Evolutionary conservation across 805 yeast species (phyloP).

Genomic region (Starmerella gropengiesseri): DNA sequence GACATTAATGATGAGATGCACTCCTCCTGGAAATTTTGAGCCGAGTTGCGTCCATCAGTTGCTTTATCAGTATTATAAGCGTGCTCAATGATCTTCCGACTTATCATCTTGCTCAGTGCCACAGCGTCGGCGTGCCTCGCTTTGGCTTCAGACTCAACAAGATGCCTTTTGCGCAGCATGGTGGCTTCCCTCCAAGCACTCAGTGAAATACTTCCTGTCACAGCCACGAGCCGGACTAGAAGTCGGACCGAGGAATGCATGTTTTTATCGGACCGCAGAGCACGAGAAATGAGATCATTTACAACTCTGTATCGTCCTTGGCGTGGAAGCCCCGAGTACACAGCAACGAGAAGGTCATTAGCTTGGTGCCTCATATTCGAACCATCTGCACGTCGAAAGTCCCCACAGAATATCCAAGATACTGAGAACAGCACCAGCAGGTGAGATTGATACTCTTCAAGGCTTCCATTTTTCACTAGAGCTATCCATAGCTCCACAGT

Average conservation of each 20-base stretch:
- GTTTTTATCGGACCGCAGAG: not conserved
- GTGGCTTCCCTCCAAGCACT: conserved; percentile 10
- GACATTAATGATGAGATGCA: not conserved
- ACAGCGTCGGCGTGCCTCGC: conserved; percentile 5
- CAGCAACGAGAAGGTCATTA: conserved; percentile 2
- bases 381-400: not conserved
- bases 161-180: conserved; percentile 4
- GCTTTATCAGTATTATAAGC: conserved; percentile 1
- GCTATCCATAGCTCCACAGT: conserved; percentile 7
- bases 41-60: not conserved
- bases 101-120: conserved; percentile 7
- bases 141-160: conserved; percentile 3
- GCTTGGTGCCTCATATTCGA: not conserved
- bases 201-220: conserved; percentile 9
- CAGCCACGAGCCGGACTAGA: conserved; percentile 9
- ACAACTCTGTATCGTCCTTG: conserved; percentile 2
- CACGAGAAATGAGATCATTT: conserved; percentile 6
- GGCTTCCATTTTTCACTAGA: not conserved
- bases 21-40: conserved; percentile 1
- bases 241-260: not conserved
- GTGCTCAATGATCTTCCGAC: conserved; percentile 14
- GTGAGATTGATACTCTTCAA: conserved; percentile 10
- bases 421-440: conserved; percentile 8
- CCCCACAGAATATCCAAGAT: conserved; percentile 10
- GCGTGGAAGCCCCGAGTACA: conserved; percentile 1